A percentile compares a stretch with the other conserved stretches of the same genome.
Conservation (phyloP, 495 filamentous ascomycete species). For the Penicillium desertorum region DNA sequence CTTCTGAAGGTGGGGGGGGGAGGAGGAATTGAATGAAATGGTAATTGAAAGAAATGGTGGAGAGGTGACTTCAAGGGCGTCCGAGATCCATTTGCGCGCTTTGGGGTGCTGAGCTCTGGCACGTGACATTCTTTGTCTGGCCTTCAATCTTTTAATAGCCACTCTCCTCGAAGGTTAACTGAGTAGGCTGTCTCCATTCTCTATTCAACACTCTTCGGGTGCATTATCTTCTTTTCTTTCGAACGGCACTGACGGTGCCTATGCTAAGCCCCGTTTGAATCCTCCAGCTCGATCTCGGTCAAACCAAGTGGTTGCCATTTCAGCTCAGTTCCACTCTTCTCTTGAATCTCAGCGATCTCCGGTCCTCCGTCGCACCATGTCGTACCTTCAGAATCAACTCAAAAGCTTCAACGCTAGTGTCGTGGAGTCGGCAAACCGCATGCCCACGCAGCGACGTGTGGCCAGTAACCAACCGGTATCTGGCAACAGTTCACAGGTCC, state of each 20-base stretch:
- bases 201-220: background rate
- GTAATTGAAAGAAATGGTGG: slow-evolving; percentile 16
- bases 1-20: background rate
- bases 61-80: slow-evolving; percentile 23
- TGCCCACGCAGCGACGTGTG: slow-evolving; percentile 47
- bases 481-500: slow-evolving; percentile 40
- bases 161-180: background rate
- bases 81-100: slow-evolving; percentile 21
- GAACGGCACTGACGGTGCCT: background rate
- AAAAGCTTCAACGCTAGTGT: slow-evolving; percentile 51
- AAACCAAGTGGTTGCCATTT: background rate
- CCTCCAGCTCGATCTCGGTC: slow-evolving; percentile 1
- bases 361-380: slow-evolving; percentile 34
- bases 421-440: slow-evolving; percentile 42
- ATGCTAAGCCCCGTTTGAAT: background rate
- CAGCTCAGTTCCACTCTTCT: slow-evolving; percentile 2
- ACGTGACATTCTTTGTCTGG: slow-evolving; percentile 18
- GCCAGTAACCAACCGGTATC: slow-evolving; percentile 34
- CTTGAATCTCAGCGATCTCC: background rate
- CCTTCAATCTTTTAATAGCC: slow-evolving; percentile 8
- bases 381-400: slow-evolving; percentile 48
- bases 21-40: slow-evolving; percentile 11
- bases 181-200: background rate
- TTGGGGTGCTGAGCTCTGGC: slow-evolving; percentile 10
- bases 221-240: background rate